Evolutionary conservation across 768 basidiomycete species (phyloP), one percentile per base, ranked within the genome.

Genomic region (Mycena venus): DNA sequence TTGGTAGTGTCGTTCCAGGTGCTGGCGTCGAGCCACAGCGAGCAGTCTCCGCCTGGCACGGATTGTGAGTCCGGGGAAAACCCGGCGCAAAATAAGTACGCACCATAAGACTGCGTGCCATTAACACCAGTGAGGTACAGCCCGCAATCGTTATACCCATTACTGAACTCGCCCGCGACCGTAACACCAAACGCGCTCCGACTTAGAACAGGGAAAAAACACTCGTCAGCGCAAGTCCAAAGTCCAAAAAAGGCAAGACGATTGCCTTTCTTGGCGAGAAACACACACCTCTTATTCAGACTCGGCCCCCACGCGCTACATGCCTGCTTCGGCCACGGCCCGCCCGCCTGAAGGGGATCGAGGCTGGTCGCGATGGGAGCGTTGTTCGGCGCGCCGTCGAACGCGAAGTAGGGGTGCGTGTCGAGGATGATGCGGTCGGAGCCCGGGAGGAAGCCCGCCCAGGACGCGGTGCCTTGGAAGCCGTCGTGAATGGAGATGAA

Each of bases 401-500:
- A 63, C 0, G 62, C 62, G 15, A 63, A 63, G n/a, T 60, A 60
- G 3, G 58, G 58, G n/a, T 60, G 34, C 36, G 56, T 63, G 21
- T 63, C 62, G 29, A 63, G 62, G 42, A 63, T 49, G 62, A 63
- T 34, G 62, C 62, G 62, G 44, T 63, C 62, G 9, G 44, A 49
- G 21, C 62, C 62, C 3, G 44, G 29, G 6, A 47, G 42, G 44
- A 63, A 63, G 10, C 82, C 85, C 47, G 83, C 84, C 89, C 89
- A 90, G 36, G 72, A 78, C 31, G 58, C 68, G 47, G 84, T 79
- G 68, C 87, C 87, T 21, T 81, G 68, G 80, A 91, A 90, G 49
- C 87, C 88, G 68, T 91, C 89, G 78, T 90, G 90, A 36, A 91
- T 78, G 21, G 81, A 66, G 44, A 91, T 86, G 79, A 83, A 86